Conservation (phyloP, 768 basidiomycete genomes). For the Amanita inopinata region DNA sequence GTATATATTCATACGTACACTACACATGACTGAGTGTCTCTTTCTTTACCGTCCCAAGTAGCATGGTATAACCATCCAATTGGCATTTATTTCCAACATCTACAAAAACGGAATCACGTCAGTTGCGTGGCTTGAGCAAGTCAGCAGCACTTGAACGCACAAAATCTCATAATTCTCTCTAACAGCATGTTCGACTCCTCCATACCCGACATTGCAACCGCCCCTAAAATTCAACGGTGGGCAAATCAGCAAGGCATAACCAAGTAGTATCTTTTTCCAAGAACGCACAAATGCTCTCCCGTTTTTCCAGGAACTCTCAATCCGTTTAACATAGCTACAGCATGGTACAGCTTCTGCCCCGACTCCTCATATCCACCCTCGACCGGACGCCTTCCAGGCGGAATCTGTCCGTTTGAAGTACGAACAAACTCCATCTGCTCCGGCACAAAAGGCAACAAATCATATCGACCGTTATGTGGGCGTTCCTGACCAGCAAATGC, state of each 20-base stretch:
- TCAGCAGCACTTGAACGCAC: too few species aligned
- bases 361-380: constrained; percentile 71
- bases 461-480: constrained; percentile 56
- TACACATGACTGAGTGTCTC: too few species aligned
- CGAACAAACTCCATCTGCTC: constrained; percentile 68
- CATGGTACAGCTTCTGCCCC: constrained; percentile 63
- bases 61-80: too few species aligned
- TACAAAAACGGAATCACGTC: too few species aligned
- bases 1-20: too few species aligned
- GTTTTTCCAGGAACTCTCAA: constrained; percentile 67
- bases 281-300: constrained; percentile 50
- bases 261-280: neutral
- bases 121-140: too few species aligned
- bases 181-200: constrained; percentile 32
- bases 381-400: constrained; percentile 46
- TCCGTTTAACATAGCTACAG: constrained; percentile 39
- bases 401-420: constrained; percentile 50
- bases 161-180: constrained; percentile 36
- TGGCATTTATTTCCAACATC: neutral
- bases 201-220: constrained; percentile 36
- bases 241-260: neutral
- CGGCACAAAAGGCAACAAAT: constrained; percentile 47
- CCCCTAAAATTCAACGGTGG: constrained; percentile 18
- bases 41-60: too few species aligned
- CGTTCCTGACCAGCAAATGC: constrained; percentile 56